A percentile compares a stretch with the other conserved stretches of the same genome.
These are phyloP conservation scores for Dianthus caryophyllus DNA, from an alignment of 148 eudicot genomes.

Conservation along the genomic window DNA sequence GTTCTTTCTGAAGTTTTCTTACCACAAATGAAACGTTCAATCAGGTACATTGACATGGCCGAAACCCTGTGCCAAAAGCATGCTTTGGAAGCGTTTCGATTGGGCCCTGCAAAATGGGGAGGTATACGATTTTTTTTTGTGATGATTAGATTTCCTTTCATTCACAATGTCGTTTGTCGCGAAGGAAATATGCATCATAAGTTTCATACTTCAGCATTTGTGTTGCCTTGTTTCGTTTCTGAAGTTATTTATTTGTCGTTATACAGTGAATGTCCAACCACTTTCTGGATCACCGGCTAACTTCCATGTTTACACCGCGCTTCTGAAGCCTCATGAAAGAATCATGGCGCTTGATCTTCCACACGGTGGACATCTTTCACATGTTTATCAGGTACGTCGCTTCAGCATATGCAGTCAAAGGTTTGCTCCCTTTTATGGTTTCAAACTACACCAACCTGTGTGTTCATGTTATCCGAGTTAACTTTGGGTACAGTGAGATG, in stretches of 20 bases:
- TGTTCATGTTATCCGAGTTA: not conserved
- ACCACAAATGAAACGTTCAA: not conserved
- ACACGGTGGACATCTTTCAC: conserved; percentile 99
- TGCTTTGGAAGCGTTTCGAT: conserved; percentile 91
- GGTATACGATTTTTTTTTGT: conserved; percentile 33
- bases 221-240: not conserved
- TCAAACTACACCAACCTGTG: not conserved
- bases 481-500: not conserved
- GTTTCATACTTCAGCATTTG: not conserved
- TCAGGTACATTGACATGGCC: conserved; percentile 96
- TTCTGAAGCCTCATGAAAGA: conserved; percentile 95
- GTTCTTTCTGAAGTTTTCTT: not conserved
- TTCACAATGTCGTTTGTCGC: not conserved
- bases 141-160: not conserved
- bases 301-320: conserved; percentile 94
- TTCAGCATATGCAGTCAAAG: not conserved
- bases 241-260: conserved; percentile 11
- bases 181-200: not conserved
- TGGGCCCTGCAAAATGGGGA: conserved; percentile 99
- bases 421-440: not conserved
- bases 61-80: conserved; percentile 95
- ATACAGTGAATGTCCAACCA: conserved; percentile 92
- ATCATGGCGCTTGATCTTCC: conserved; percentile 99
- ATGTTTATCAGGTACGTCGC: conserved; percentile 84
- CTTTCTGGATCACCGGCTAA: conserved; percentile 96